Base-by-base conservation (phyloP, 768 basidiomycete species). In the Boletus huronensis region DNA sequence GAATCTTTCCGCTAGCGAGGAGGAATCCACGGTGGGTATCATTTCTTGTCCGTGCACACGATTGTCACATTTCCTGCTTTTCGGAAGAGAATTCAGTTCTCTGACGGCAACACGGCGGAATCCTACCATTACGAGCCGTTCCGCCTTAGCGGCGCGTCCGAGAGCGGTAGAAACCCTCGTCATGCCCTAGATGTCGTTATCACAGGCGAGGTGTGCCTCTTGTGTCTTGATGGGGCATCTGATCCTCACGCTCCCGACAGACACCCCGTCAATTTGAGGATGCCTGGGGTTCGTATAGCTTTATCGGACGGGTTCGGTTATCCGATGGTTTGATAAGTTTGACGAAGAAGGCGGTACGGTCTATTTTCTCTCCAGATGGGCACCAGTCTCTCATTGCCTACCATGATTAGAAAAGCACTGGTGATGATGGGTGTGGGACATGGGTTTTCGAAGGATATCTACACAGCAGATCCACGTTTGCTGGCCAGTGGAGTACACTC, bases 221-320 rank as follows among this genome's bases (percentile, higher is more conserved):
- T 65, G 17, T 46, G 55, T 59, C 58, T 61, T 55, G 53, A 58
- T 58, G 63, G 31, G 53, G 54, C 7, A 58, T 56, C 6, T 41
- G 36, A 29, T 57, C 39, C 64, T 72, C 61, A 70, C 70, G 64
- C 29, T 55, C 17, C 29, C 43, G 41, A 26, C 55, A 86, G 84
- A 86, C 84, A 2, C 71, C 77, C 42, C 69, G 61, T 44, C 75
- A 76, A 44, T 80, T 82, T 51, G 82, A 82, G 54, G 72, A 74
- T 36, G 83, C 83, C 8, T 90, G 88, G 86, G 85, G 82, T 5
- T 80, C 81, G 11, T 88, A 80, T 67, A 77, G 67, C 53, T 82
- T 84, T 63, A 72, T 74, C 11, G 88, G 88, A 46, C 73, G 80
- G 25, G 75, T 88, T 42, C 73, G 79, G 32, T 55, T 72, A 26